Evolutionary conservation across 805 yeast genomes (phyloP).

Genomic region (Yarrowia porcina): DNA sequence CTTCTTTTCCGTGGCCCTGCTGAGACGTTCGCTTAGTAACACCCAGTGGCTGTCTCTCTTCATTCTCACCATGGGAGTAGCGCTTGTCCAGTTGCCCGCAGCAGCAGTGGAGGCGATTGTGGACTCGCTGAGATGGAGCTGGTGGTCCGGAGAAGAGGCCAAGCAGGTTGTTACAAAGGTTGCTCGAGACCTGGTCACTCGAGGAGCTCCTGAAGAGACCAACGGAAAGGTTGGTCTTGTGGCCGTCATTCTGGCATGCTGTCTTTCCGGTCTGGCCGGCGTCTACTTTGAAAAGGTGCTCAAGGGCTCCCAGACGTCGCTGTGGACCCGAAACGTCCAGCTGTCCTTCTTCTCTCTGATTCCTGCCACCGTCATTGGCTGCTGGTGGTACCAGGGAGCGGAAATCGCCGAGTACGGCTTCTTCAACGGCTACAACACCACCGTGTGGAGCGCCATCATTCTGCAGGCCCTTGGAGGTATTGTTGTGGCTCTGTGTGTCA

Average conservation of each 20-base stretch:
- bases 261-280: constrained; percentile 44
- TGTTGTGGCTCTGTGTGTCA: constrained; percentile 44
- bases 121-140: constrained; percentile 23
- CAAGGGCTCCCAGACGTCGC: constrained; percentile 39
- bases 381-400: constrained; percentile 39
- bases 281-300: constrained; percentile 45
- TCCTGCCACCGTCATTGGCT: constrained; percentile 43
- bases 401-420: constrained; percentile 40
- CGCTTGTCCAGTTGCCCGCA: constrained; percentile 42
- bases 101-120: constrained; percentile 31
- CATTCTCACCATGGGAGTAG: constrained; percentile 42
- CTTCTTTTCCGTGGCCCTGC: constrained; percentile 41
- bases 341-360: constrained; percentile 41
- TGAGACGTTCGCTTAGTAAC: constrained; percentile 37
- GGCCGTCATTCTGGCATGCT: constrained; percentile 42
- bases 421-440: constrained; percentile 41
- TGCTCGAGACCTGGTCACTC: constrained; percentile 8
- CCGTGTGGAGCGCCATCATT: constrained; percentile 41
- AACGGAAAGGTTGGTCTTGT: constrained; percentile 37
- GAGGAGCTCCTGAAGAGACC: constrained; percentile 30
- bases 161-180: constrained; percentile 17
- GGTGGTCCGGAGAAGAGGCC: constrained; percentile 25
- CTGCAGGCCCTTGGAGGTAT: constrained; percentile 45
- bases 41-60: constrained; percentile 41
- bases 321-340: constrained; percentile 45